Base-by-base conservation (phyloP, 2,329 filamentous ascomycete genomes). In the Cladosporium sphaerospermum region DNA sequence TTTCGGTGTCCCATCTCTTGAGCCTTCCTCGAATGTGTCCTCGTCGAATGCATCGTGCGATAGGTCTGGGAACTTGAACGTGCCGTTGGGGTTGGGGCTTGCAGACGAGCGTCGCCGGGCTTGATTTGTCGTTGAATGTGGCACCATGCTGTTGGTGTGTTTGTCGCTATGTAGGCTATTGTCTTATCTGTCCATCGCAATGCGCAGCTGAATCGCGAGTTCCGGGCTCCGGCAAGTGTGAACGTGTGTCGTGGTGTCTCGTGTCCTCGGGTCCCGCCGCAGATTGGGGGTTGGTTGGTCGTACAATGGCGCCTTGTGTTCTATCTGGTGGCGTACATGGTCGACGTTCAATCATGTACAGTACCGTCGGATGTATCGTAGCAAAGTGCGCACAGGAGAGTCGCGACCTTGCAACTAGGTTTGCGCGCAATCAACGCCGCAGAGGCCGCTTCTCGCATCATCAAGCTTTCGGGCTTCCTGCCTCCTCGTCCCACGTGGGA, bases 41-140 rank as follows among this genome's bases (percentile, higher is more conserved):
- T 31, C 33, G 19, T 16, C 18, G 23, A 45, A 36, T 16, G 28
- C 44, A 10, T 54, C 42, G 19, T 54, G 37, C 5, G 47, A 43
- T 13, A 51, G 47, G 18, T 55, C 49, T 9, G 55, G 52, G 16
- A 61, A 62, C 40, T 59, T 65, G 45, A 53, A 59, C 47, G 56
- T 54, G 9, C 52, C 52, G 37, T 55, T 53, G 11, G 58, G 54
- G 37, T 58, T 57, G 9, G 61, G 49, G 32, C 56, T 65, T 7
- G 31, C 32, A 34, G 60, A 63, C 8, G 62, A 64, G 51, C 62
- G 60, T 46, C 61, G 57, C 48, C 63, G 63, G 56, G 61, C 61
- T 6, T 56, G 31, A 42, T 54, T 58, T 39, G 45, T 50, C 31
- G 59, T 64, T 41, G 62, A 60, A 53, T 64, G 62, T 18, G 61